Base-by-base conservation (phyloP, 2,329 filamentous ascomycete genomes). In the Parastagonospora avenae region DNA sequence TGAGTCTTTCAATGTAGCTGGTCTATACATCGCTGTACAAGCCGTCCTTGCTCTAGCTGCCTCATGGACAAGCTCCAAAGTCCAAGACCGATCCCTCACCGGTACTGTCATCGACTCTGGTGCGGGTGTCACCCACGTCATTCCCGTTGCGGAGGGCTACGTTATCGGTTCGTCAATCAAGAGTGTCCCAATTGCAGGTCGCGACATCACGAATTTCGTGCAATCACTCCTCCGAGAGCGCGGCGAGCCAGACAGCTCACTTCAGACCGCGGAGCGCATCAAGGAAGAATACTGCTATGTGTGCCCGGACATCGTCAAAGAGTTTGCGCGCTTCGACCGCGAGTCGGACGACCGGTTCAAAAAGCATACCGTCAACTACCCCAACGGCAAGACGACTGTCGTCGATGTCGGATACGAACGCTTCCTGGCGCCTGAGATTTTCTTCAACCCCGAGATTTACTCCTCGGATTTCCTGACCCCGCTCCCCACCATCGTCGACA, bases 381-480 rank as follows among this genome's bases (percentile, higher is more conserved):
- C 92, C 24, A 93, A 92, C 64, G 94, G 94, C 57, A 88, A 90
- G 63, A 87, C 90, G 64, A 87, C 93, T 16, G 84, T 81, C 1
- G 91, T 99, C 40, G 95, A 99, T 67, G 90, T 99, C 46, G 94
- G 94, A 46, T 99, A 97, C 78, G 94, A 99, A 76, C 90, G 94
- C 30, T 99, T 99, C 83, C 82, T 99, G 53, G 94, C 94, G 2
- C 95, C 95, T 19, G 94, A 99, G 76, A 99, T 99, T 71, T 99
- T 99, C 79, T 99, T 99, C 85, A 99, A 99, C 78, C 94, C 94
- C 28, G 94, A 99, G 79, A 99, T 99, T 69, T 97, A 97, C 83
- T 96, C 91, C 55, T 97, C 93, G 62, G 94, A 99, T 74, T 99
- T 99, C 81, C 80, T 99, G 60, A 99, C 94, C 10, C 94, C 94